Base-by-base conservation (phyloP, 495 filamentous ascomycete genomes). In the Aspergillus haitiensis region DNA sequence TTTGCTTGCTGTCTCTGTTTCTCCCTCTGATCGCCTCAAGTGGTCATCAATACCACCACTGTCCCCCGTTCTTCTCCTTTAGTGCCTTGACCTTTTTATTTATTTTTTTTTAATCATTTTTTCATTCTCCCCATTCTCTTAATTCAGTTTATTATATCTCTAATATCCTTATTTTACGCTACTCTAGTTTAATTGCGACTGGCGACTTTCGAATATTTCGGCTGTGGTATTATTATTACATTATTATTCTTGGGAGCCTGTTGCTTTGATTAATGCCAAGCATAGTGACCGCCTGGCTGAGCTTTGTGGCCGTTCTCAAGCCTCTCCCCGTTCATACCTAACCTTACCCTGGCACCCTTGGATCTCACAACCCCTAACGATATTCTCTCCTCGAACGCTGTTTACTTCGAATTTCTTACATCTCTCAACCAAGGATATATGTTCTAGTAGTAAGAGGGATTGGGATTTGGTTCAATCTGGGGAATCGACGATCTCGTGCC, bases 221-320 rank as follows among this genome's bases (percentile, higher is more conserved):
- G 58, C 16, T 34, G 58, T 11, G 46, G 18, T 34, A 15, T 53
- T 15, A 34, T 34, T 58, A 56, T 33, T 21, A n/a, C n/a, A 42
- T 42, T 56, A 56, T 47, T 49, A 36, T 35, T 34, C 21, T 37
- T 7, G 50, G 44, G 35, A 52, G 58, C 52, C 58, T 40, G 58
- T 63, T 63, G 58, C 65, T 59, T 61, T 59, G 56, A 65, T 67
- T 58, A 61, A 52, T 63, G 64, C 68, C 62, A 67, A 68, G 66
- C 56, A 61, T 66, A 61, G 64, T 63, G 64, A 71, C 68, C 63
- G 64, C 62, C 64, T 70, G 59, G 64, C 61, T 69, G 62, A 60
- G 68, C 66, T 65, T 64, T 71, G 68, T 65, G 66, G 67, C 62
- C 59, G 45, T 60, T 56, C 50, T 61, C 55, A 49, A 34, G 57